Evolutionary conservation across 306 rosid genomes (phyloP).

Genomic region (Albizia julibrissin): DNA sequence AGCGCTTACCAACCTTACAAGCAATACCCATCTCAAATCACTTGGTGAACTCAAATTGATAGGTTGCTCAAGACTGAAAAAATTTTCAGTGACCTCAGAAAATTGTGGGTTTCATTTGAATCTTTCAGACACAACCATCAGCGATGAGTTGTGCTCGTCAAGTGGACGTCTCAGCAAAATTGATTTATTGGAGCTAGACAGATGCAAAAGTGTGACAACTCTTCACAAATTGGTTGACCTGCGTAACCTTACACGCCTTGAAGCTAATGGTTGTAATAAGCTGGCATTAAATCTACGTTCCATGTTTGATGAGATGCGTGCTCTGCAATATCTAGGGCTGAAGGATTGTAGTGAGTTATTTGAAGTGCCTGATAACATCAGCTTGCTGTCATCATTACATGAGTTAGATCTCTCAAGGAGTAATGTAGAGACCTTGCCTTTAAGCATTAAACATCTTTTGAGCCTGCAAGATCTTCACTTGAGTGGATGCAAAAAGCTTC

Average conservation of each 20-base stretch:
- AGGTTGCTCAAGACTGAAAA: neutral
- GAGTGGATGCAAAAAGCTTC: neutral
- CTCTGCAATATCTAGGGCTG: neutral
- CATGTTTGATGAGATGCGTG: neutral
- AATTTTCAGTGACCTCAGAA: neutral
- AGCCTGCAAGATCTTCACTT: neutral
- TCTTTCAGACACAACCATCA: neutral
- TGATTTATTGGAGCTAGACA: neutral
- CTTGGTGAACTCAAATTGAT: neutral
- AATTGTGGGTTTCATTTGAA: neutral
- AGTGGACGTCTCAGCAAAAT: neutral
- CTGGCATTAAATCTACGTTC: neutral
- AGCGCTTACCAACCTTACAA: neutral
- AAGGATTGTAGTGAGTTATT: neutral
- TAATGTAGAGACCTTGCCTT: neutral
- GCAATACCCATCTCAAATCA: neutral
- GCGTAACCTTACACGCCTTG: neutral
- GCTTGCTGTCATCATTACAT: neutral
- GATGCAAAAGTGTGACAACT: neutral
- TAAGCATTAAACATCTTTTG: neutral
- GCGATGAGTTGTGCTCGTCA: neutral
- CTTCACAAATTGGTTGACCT: neutral
- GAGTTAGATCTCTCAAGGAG: neutral
- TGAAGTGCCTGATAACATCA: neutral
- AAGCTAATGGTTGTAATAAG: neutral